Evolutionary conservation across 2,329 filamentous ascomycete species (phyloP), one percentile per base, ranked within the genome.

Genomic region (Chalaropsis ovoidea): DNA sequence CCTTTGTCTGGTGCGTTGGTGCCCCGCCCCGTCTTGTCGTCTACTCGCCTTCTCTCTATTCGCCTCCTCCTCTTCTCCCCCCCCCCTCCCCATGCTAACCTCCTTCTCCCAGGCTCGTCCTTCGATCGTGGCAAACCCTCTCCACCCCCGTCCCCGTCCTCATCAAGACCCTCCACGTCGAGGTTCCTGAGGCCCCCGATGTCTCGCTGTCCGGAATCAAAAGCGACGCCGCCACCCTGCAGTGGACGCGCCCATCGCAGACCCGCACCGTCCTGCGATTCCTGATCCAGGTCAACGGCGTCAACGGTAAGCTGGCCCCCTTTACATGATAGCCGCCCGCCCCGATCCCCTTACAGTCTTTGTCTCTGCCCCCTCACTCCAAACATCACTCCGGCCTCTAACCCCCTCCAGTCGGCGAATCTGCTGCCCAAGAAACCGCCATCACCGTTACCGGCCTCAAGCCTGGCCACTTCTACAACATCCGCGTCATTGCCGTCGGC

Each of bases 141-240:
- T 87, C 89, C 76, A 96, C 93, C 71, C 91, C 93, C 27, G 90
- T 96, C 66, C 89, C 93, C 66, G 86, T 95, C 69, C 84, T 99
- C 61, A 92, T 97, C 71, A 86, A 86, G 70, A 89, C 96, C 62
- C 85, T 99, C 61, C 92, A 93, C 67, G 86, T 97, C 73, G 94
- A 99, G 73, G 93, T 99, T 63, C 94, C 94, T 68, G 87, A 91
- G 69, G 82, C 90, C 27, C 94, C 94, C 63, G 86, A 92, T 73
- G 88, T 97, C 49, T 95, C 91, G 63, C 84, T 99, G 42, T 90
- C 93, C 65, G 90, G 89, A 69, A 94, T 99, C 71, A 89, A 88
- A 70, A 82, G 89, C 35, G 89, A 95, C 74, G 89, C 91, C 66
- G 89, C 95, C 41, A 89, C 92, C 39, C 81, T 99, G 54, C 91